phyloP scores from a whole-genome alignment of 768 basidiomycete genomes.

The Collybia sordida region DNA sequence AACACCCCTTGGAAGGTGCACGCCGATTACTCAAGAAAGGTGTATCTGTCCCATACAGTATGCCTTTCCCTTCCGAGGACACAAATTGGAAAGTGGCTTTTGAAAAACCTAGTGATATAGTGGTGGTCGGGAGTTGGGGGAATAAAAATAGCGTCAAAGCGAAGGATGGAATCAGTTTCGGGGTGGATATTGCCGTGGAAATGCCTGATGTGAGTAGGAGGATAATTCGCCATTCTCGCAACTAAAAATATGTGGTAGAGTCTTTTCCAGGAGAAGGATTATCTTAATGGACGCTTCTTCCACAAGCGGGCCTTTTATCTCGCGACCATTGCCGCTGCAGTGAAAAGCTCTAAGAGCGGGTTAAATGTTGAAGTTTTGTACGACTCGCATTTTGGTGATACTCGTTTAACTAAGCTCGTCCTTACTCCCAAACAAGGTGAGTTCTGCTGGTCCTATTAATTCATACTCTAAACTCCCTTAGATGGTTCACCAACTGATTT shows the following conservation, averaged over 20 bases:
- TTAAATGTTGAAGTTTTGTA: constrained; percentile 63
- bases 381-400: constrained; percentile 56
- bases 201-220: constrained; percentile 73
- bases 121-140: constrained; percentile 85
- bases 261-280: constrained; percentile 96
- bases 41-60: constrained; percentile 65
- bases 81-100: constrained; percentile 90
- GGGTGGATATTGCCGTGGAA: constrained; percentile 79
- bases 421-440: constrained; percentile 56
- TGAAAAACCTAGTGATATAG: constrained; percentile 72
- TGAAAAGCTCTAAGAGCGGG: constrained; percentile 43
- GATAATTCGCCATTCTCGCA: background rate
- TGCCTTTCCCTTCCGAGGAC: constrained; percentile 71
- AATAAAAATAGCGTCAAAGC: constrained; percentile 73
- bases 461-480: constrained; percentile 24
- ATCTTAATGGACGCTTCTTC: constrained; percentile 85
- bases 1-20: constrained; percentile 68
- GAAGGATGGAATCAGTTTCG: constrained; percentile 62
- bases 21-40: constrained; percentile 50
- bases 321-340: constrained; percentile 67
- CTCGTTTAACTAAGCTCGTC: constrained; percentile 65
- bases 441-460: constrained; percentile 20
- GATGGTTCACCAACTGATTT: constrained; percentile 57
- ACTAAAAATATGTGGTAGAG: constrained; percentile 35
- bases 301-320: constrained; percentile 92